These are phyloP conservation scores for Turnera subulata DNA, from an alignment of 345 rosid genomes.

Conservation along the genomic window DNA sequence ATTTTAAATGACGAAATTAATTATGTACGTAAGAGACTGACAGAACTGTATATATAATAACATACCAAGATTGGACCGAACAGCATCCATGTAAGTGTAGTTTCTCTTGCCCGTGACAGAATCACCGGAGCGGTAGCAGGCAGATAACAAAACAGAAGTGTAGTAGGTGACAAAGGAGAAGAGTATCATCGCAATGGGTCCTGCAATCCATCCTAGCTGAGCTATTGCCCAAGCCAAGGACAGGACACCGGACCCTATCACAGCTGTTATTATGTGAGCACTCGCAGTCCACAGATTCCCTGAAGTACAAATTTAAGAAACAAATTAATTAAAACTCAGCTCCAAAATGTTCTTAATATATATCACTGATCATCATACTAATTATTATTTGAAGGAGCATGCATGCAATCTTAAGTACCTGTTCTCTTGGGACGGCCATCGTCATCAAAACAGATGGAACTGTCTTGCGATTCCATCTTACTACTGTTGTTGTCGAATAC, in stretches of 20 bases:
- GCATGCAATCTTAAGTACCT: too few species aligned
- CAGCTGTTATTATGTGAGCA: conserved; percentile 48
- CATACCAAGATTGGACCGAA: conserved; percentile 39
- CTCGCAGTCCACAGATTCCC: conserved; percentile 49
- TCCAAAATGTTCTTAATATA: too few species aligned
- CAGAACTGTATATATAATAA: too few species aligned
- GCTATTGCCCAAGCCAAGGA: conserved; percentile 50
- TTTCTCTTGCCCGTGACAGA: conserved; percentile 42
- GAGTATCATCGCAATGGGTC: conserved; percentile 36
- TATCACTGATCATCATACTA: too few species aligned
- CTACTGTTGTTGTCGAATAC: too few species aligned
- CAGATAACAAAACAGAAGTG: conserved; percentile 35
- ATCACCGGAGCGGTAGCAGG: conserved; percentile 46
- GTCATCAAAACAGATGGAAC: too few species aligned
- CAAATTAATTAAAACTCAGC: too few species aligned
- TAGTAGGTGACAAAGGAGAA: conserved; percentile 43
- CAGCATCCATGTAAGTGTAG: conserved; percentile 52
- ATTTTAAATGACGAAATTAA: too few species aligned
- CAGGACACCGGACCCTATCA: conserved; percentile 51
- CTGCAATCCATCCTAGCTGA: conserved; percentile 54
- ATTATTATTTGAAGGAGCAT: too few species aligned
- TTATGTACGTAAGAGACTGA: too few species aligned
- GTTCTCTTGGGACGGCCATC: too few species aligned
- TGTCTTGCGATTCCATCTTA: too few species aligned
- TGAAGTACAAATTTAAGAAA: conserved; percentile 1